These are phyloP conservation scores for Phytophthora litchii DNA, from an alignment of 352 stramenopile genomes.

Conservation along the genomic window DNA sequence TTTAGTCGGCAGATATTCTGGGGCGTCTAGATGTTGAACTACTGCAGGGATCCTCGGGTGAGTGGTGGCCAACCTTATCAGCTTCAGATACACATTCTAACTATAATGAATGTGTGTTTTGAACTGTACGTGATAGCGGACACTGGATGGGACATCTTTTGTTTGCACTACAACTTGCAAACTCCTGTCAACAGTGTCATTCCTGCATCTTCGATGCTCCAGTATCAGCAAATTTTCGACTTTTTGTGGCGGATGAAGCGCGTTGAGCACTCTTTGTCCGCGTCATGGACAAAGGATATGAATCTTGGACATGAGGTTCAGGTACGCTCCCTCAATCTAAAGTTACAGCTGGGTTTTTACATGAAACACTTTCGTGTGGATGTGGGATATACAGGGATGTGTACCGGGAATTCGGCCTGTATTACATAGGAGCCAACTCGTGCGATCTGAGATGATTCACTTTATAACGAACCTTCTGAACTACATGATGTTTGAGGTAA, in stretches of 20 bases:
- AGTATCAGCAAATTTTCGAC: slow-evolving; percentile 91
- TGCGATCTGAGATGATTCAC: slow-evolving; percentile 98
- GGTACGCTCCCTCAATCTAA: slow-evolving; percentile 32
- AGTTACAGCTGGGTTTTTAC: slow-evolving; percentile 8
- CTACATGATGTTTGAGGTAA: slow-evolving; percentile 98
- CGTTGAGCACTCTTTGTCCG: slow-evolving; percentile 92
- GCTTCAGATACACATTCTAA: slow-evolving; percentile 2
- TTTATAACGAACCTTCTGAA: slow-evolving; percentile 98
- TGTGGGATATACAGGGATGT: slow-evolving; percentile 46
- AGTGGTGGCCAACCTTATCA: neutral
- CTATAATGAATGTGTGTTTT: neutral
- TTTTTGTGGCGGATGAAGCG: slow-evolving; percentile 92
- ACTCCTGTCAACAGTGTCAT: slow-evolving; percentile 90
- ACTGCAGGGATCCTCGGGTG: slow-evolving; percentile 75
- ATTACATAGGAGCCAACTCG: slow-evolving; percentile 94
- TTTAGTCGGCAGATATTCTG: slow-evolving; percentile 90
- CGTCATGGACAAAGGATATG: slow-evolving; percentile 97
- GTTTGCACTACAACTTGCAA: slow-evolving; percentile 89
- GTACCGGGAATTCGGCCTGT: slow-evolving; percentile 64
- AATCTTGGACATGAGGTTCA: slow-evolving; percentile 94
- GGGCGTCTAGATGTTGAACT: slow-evolving; percentile 93
- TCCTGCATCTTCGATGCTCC: slow-evolving; percentile 80
- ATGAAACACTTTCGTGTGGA: neutral
- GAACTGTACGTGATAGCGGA: slow-evolving; percentile 52
- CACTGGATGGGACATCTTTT: slow-evolving; percentile 95